Evolutionary conservation across 1,284 basidiomycete genomes (phyloP), one percentile per base, ranked within the genome.

Genomic region (Flammula alnicola): DNA sequence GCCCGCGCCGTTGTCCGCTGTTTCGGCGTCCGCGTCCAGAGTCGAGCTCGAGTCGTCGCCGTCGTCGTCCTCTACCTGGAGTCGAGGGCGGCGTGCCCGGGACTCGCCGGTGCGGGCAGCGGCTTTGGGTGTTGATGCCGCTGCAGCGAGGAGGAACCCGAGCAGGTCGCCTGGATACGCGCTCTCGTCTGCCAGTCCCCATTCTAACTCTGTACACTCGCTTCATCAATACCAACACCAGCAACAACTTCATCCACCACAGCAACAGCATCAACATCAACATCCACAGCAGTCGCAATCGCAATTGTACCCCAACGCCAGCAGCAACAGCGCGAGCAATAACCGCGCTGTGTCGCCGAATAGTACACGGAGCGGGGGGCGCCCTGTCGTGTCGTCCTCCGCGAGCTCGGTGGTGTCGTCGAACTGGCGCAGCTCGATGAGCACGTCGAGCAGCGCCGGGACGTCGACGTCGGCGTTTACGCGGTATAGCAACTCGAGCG

Each of bases 341-440:
- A 7, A 53, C n/a, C 58, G 56, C 25, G 59, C 54, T 14, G 40
- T 55, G 7, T 84, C 81, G 38, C 83, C 83, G 16, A 74, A 77
- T 50, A 81, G 80, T 61, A 74, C 70, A 19, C 81, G 81, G 54
- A 78, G 74, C 49, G 76, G n/a, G 37, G 17, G 9, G 75, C 5
- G 78, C 79, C 16, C n/a, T n/a, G n/a, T n/a, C 73, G 75, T 11
- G 39, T 45, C 32, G 54, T 77, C 35, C 74, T 81, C 81, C 32
- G 77, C 81, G 31, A 81, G 77, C 57, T 84, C 83, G 12, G 76
- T 76, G 57, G 74, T 75, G 9, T 84, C 83, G 26, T 77, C 72
- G 55, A 90, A 88, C 66, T 90, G 87, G 87, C 83, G 88, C 45
- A 86, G 77, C 64, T 88, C 86, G 31, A 83, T 77, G 76, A 80